Percentiles rank a stretch among this genome's conserved stretches.
These are phyloP conservation scores for Cryptococcus floricola DNA, from an alignment of 1,284 basidiomycete species.

Conservation along the genomic window DNA sequence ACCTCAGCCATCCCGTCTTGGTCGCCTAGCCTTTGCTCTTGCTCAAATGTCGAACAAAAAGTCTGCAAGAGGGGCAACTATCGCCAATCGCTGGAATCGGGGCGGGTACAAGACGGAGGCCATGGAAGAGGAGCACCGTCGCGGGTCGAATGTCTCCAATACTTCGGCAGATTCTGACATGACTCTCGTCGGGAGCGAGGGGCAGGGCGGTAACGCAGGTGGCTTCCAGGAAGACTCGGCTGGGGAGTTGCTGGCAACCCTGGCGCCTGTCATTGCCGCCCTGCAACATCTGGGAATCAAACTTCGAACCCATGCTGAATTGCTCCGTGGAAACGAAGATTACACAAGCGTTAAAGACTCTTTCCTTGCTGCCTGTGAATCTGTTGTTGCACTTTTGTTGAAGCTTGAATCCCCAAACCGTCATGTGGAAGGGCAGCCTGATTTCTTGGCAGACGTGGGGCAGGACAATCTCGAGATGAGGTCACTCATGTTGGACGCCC, in stretches of 20 bases:
- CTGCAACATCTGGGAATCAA: slow-evolving; percentile 2
- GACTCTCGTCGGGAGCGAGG: slow-evolving; percentile 15
- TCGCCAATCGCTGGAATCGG: not conserved
- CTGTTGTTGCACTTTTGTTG: not conserved
- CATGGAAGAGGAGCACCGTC: slow-evolving; percentile 1
- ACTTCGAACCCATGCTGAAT: not conserved
- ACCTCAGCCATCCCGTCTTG: slow-evolving; percentile 1
- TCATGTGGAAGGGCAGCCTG: not conserved
- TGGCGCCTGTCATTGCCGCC: slow-evolving; percentile 2
- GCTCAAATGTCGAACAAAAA: not conserved
- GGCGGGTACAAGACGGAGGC: not conserved
- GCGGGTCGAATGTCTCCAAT: not conserved
- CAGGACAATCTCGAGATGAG: slow-evolving; percentile 27
- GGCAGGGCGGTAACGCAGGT: not conserved
- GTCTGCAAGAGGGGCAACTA: not conserved
- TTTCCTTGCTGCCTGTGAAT: not conserved
- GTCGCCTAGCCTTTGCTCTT: not conserved
- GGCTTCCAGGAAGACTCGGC: not conserved
- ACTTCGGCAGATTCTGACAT: slow-evolving; percentile 18
- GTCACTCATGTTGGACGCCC: slow-evolving; percentile 22
- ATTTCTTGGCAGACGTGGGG: not conserved
- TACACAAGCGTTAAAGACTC: not conserved
- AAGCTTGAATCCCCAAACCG: not conserved
- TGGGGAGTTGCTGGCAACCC: not conserved
- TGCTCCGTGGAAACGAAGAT: not conserved